Base-by-base conservation (phyloP, 768 basidiomycete genomes). In the Naganishia onofrii region DNA sequence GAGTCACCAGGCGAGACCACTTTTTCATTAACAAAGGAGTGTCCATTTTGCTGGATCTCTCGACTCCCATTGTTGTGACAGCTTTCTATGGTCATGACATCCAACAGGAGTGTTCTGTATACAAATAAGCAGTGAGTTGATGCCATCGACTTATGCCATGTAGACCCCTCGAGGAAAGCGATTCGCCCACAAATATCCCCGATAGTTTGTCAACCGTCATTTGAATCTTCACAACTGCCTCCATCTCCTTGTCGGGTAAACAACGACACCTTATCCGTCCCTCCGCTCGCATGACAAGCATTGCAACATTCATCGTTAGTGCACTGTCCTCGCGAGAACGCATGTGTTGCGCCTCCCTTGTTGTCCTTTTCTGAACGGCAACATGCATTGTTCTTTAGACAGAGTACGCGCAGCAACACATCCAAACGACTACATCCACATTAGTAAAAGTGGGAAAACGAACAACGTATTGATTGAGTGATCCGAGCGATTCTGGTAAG, bases 1-100 rank as follows among this genome's bases (percentile, higher is more conserved):
- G 48, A n/a, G 6, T 12, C 48, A 12, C n/a, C 15, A 51, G 23
- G 21, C 12, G 48, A 1, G 21, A n/a, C n/a, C 3, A n/a, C 48
- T n/a, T 51, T n/a, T n/a, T n/a, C n/a, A n/a, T n/a, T n/a, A 51
- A 51, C 48, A 51, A 51, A 51, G 48, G 48, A 21, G 12, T n/a
- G 12, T 26, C 3, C 1, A n/a, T 3, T n/a, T 51, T 1, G 2
- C 4, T n/a, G 23, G 4, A 23, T n/a, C 48, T 51, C 6, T 7
- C 21, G 3, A n/a, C 3, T 51, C 48, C 48, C 48, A 51, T 51
- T 51, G 48, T 51, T 12, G 12, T 51, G 3, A 42, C 48, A 51
- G n/a, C 48, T 51, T 26, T 3, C 23, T n/a, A n/a, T n/a, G n/a
- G 44, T 46, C 17, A 51, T 4, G 48, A 51, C 9, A 51, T 8